Percentiles rank a stretch among this genome's conserved stretches.
These are phyloP conservation scores for Beta corolliflora DNA, from an alignment of 179 eudicot genomes.

Conservation along the genomic window DNA sequence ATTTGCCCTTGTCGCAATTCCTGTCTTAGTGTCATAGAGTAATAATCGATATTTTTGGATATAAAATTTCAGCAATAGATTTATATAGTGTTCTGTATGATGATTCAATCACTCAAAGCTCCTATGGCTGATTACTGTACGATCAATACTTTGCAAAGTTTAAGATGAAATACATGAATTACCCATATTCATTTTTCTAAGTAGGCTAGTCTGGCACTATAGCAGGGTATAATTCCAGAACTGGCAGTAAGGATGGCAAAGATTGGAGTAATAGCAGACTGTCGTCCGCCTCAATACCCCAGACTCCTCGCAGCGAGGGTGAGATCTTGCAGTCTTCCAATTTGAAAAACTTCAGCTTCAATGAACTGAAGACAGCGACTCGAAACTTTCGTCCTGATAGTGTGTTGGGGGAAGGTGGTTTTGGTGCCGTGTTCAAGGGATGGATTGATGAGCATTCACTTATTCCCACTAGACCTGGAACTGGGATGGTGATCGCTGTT, in stretches of 20 bases:
- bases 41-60: too few species aligned
- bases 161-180: too few species aligned
- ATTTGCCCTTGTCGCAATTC: too few species aligned
- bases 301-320: conserved; percentile 46
- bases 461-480: conserved; percentile 42
- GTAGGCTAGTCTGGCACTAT: conserved; percentile 1
- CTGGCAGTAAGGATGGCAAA: conserved; percentile 28
- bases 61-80: not conserved
- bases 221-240: conserved; percentile 38
- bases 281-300: conserved; percentile 32
- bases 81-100: not conserved
- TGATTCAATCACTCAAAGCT: too few species aligned
- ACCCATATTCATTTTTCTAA: not conserved
- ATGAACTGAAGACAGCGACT: conserved; percentile 55
- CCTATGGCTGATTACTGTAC: too few species aligned
- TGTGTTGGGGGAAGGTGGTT: conserved; percentile 66
- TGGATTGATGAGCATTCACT: conserved; percentile 52
- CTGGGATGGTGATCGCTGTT: conserved; percentile 50
- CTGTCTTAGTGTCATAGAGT: not conserved
- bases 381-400: conserved; percentile 52
- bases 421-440: conserved; percentile 61
- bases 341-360: conserved; percentile 48
- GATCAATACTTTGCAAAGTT: not conserved
- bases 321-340: conserved; percentile 56
- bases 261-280: conserved; percentile 28